Evolutionary conservation across 495 filamentous ascomycete species (phyloP), one percentile per base, ranked within the genome.

Genomic region (Aspergillus avenaceus): DNA sequence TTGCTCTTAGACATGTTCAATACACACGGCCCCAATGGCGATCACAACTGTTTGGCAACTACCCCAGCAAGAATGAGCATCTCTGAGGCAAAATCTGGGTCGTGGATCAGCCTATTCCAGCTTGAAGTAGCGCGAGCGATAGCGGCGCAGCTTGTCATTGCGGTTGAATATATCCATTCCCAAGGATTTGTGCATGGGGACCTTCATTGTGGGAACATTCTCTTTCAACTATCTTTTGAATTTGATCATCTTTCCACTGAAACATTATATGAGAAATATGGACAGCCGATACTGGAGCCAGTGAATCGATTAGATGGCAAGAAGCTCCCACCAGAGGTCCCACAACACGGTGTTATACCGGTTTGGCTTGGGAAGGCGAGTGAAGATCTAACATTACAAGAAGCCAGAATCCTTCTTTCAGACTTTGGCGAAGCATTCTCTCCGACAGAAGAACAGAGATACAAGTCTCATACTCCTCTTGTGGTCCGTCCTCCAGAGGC

Each of bases 11-110:
- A 78, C 61, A 58, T 40, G 22, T 78, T 76, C 50, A 60, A 28
- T 14, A 55, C 75, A 23, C 44, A 64, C 16, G 68, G 74, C 11
- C 69, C 68, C 9, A 78, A 78, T 51, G 67, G 70, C n/a, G 64
- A 42, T 7, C 72, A 80, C 53, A 37, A 44, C 18, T 76, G 71
- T 49, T 54, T 62, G 4, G 70, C 73, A 28, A 74, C 64, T 18
- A 31, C 1, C 4, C 64, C 60, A 11, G 66, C 58, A 25, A 61
- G 62, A 11, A 48, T 49, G 36, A 73, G 67, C 43, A 47, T 74
- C 21, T 60, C 56, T 9, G 59, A 58, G 12, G 54, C 52, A 28
- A 68, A 63, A 41, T 47, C 69, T 34, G 59, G 41, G 8, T 70
- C 63, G 24, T 65, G 22, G 40, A 60, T 50, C n/a, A 18, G 61